These are phyloP conservation scores for Diaporthe ampelina DNA, from an alignment of 2,329 filamentous ascomycete species.

Conservation along the genomic window DNA sequence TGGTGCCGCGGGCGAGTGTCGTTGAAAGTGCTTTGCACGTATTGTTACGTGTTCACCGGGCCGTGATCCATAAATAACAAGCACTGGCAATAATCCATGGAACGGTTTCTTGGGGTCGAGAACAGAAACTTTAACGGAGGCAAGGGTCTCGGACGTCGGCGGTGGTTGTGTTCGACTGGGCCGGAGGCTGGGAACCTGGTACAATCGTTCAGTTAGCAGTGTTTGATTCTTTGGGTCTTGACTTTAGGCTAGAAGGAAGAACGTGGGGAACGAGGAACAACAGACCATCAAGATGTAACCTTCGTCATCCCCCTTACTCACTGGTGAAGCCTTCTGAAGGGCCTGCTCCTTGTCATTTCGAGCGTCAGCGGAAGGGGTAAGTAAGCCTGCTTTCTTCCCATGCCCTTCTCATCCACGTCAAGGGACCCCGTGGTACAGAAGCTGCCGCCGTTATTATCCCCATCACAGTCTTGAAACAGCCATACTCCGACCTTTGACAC, in stretches of 20 bases:
- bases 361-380: no score
- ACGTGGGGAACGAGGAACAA: background rate
- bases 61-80: background rate
- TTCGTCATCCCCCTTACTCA: background rate
- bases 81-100: background rate
- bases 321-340: background rate
- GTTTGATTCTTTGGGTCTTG: background rate
- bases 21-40: background rate
- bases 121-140: background rate
- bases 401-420: background rate
- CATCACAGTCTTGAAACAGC: background rate
- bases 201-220: background rate
- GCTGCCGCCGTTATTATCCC: background rate
- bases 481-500: background rate
- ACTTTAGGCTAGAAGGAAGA: background rate
- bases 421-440: background rate
- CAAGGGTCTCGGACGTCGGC: background rate
- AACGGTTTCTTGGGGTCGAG: background rate
- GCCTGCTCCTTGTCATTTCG: background rate
- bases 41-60: background rate
- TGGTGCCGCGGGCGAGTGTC: background rate
- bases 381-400: background rate
- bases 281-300: background rate
- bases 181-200: background rate
- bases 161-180: background rate